Evolutionary conservation across 305 asterid genomes (phyloP), one percentile per base, ranked within the genome.

Genomic region (Fraxinus albicans): DNA sequence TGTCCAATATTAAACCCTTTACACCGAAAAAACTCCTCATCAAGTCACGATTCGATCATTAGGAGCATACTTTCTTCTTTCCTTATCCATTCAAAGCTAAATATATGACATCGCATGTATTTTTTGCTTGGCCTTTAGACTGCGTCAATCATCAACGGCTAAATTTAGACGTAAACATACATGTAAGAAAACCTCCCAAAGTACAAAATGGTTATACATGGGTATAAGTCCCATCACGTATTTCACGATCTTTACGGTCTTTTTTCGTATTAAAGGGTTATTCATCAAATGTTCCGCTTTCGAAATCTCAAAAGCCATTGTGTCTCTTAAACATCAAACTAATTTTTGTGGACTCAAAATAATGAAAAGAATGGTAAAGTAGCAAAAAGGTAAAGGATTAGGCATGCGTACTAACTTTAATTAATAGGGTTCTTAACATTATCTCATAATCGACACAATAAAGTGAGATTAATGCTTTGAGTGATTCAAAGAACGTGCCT

Each of bases 401-500:
- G 36, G 76, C 42, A 70, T 5, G 76, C 76, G 76, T 70, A 31
- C 21, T 70, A 2, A 70, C 76, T 70, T 70, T 29, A 70, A 70
- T 70, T 70, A 70, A 70, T 70, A 31, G 76, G 25, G 76, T 70
- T 70, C 19, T 21, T 70, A 70, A 70, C 76, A 31, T 70, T 70
- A 70, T 70, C 42, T 31, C 42, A 31, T 5, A 31, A 33, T 29
- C 40, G 21, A 70, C 38, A 15, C 17, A 19, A 31, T 15, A 70
- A 70, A 70, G 23, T 70, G 44, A 33, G 9, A 70, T 25, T 15
- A 36, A 40, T 55, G 67, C 42, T 34, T 21, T 53, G 23, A 72
- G 83, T 74, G 74, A 78, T 82, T 67, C 67, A 69, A 42, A 83
- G 81, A 79, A 60, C 40, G 33, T 74, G 81, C 80, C 33, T 82